These are phyloP conservation scores for Podila epicladia DNA, from an alignment of 192 early-diverging fungal species.

Conservation along the genomic window DNA sequence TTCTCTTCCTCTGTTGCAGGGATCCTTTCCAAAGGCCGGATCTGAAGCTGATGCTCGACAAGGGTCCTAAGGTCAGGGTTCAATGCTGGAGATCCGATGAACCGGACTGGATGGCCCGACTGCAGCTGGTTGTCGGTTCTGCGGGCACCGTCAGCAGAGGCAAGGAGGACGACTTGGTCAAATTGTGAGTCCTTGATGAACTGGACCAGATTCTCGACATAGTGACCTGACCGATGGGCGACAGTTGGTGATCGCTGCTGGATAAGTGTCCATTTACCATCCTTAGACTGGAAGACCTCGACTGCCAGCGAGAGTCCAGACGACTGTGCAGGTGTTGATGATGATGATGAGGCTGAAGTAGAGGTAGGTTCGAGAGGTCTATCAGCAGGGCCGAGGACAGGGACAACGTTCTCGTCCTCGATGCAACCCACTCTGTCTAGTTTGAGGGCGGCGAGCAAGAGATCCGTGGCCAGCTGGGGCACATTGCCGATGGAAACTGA, in stretches of 20 bases:
- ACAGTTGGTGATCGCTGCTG: constrained; percentile 77
- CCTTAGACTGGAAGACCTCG: constrained; percentile 74
- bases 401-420: constrained; percentile 63
- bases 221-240: constrained; percentile 56
- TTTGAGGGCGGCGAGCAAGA: constrained; percentile 70
- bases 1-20: constrained; percentile 35
- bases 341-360: constrained; percentile 25
- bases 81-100: constrained; percentile 34
- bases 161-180: constrained; percentile 64
- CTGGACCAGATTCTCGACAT: constrained; percentile 60
- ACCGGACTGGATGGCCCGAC: constrained; percentile 59
- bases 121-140: constrained; percentile 71
- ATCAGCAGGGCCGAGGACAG: constrained; percentile 67
- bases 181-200: constrained; percentile 67
- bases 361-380: constrained; percentile 21
- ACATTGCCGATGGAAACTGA: constrained; percentile 83
- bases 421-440: constrained; percentile 70
- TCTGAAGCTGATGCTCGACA: constrained; percentile 25
- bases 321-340: background rate
- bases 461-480: constrained; percentile 77
- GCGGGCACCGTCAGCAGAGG: constrained; percentile 74
- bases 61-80: constrained; percentile 18
- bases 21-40: constrained; percentile 43
- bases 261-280: constrained; percentile 70
- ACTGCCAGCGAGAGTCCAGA: constrained; percentile 55